Evolutionary conservation across 2,329 filamentous ascomycete species (phyloP), one percentile per base, ranked within the genome.

Genomic region (Lachnum nothofagi): DNA sequence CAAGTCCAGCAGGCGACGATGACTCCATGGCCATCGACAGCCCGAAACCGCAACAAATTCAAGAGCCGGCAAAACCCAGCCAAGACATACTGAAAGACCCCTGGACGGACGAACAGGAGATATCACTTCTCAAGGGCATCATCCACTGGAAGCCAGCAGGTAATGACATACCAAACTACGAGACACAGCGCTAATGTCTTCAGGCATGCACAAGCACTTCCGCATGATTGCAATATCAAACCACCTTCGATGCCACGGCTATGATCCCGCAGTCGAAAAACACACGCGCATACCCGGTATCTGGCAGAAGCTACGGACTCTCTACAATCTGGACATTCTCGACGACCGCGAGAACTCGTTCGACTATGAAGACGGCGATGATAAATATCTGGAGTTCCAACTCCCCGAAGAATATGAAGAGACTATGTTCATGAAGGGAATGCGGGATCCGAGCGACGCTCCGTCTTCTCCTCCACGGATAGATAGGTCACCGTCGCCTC

Each of bases 111-210:
- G 91, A 96, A 63, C 93, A 98, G 68, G 86, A 95, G 58, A 90
- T 88, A 1, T 91, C 89, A 34, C 76, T 98, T 1, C 89, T 95
- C 71, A 96, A 96, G 66, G 89, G 84, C 44, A 85, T 97, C 58
- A 91, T 97, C 56, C 80, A 84, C 64, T 95, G 88, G 86, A 98
- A 98, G 66, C 93, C 93, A n/a, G 91, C 91, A 34, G 91, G 90
- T 88, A 65, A 57, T 69, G 23, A 14, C 12, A n/a, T 29, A 7
- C 20, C 17, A 4, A 17, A n/a, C 16, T 46, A 16, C 14, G 49
- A 27, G 56, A 19, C 22, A 16, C 42, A 34, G 38, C 42, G 27
- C 38, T 49, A 52, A 48, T 49, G 53, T 58, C 2, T 23, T 31
- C 56, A 88, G 88, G 90, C 52, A 87, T 95, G 77, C 90, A 95